Evolutionary conservation across 139 green algal genomes (phyloP), one percentile per base, ranked within the genome.

Genomic region (Pleodorina starrii): DNA sequence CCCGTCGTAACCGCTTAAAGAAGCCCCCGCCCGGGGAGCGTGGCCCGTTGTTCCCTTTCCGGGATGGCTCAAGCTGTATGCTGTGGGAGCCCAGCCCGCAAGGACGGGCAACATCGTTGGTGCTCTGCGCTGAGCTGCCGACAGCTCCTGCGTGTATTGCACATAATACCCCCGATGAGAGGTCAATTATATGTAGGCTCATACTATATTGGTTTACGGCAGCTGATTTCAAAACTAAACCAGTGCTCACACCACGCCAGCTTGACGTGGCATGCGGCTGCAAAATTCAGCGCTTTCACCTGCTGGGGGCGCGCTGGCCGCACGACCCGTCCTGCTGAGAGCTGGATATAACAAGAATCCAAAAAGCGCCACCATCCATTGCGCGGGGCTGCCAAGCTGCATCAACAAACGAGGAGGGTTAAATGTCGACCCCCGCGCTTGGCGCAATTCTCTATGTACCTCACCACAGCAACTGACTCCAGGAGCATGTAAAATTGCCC

Each of bases 341-440:
- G 69, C 84, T 43, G 84, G 84, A 36, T 60, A 89, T 0, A 89
- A 48, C 0, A 23, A 44, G 0, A 89, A 36, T 6, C 84, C 84
- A 16, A 83, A 10, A 3, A 80, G 40, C 11, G 84, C 50, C 11
- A 89, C 69, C 14, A 89, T 54, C 66, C 66, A 88, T 51, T 88
- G 83, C 14, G 83, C 66, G 5, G 83, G 66, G 68, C 66, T 88
- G 23, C 66, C 83, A 51, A 88, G 29, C 83, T 88, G 83, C 68
- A 42, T 32, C 11, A 10, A 11, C 12, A 50, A 72, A 51, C 17
- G 21, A 40, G 40, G 57, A 25, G 16, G 48, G 38, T 38, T 79
- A 14, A 35, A 38, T 54, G 42, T 73, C 63, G 21, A 73, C 25
- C 63, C 19, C 32, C 27, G 35, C 14, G 38, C 72, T 36, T 36